These are phyloP conservation scores for Leonotis leonurus DNA, from an alignment of 257 asterid species.

Conservation along the genomic window DNA sequence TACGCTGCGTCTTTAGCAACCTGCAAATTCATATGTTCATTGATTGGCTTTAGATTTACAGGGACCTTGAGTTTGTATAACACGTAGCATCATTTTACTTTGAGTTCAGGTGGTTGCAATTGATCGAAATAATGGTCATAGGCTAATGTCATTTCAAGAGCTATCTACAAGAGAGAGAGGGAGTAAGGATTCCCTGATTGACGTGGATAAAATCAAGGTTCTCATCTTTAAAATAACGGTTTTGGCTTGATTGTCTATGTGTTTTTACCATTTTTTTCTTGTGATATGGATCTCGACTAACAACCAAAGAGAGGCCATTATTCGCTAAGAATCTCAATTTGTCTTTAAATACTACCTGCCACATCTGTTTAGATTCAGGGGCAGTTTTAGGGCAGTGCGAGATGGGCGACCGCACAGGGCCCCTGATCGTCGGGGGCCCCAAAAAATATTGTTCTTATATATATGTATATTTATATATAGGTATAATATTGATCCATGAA, in stretches of 20 bases:
- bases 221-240: neutral
- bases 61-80: conserved; percentile 6
- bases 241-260: neutral
- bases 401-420: too few relatives aligned
- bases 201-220: conserved; percentile 74
- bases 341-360: neutral
- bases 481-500: too few relatives aligned
- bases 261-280: neutral
- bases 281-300: neutral
- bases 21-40: conserved; percentile 11
- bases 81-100: conserved; percentile 6
- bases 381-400: too few relatives aligned
- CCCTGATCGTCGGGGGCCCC: too few relatives aligned
- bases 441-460: too few relatives aligned
- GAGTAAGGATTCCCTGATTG: conserved; percentile 62
- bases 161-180: conserved; percentile 94
- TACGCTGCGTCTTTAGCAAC: neutral
- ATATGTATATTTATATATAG: too few relatives aligned
- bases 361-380: neutral
- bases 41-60: conserved; percentile 9
- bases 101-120: conserved; percentile 73
- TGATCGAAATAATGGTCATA: conserved; percentile 59
- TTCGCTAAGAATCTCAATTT: neutral
- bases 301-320: neutral
- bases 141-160: conserved; percentile 89